Evolutionary conservation across 768 basidiomycete species (phyloP).

Genomic region (Tremella mesenterica): DNA sequence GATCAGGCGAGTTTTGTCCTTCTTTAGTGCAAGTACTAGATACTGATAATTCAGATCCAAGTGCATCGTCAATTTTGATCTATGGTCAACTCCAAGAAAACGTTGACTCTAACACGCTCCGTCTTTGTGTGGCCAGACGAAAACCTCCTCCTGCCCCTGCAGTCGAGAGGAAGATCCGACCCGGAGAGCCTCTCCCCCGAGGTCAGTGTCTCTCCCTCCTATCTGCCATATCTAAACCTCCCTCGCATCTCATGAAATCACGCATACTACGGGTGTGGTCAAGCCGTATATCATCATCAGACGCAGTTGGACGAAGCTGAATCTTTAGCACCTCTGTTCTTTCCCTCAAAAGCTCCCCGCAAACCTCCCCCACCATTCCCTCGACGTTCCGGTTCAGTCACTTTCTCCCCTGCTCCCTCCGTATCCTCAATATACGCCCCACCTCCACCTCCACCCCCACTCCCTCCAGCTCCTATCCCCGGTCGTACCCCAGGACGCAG

Average conservation of each 20-base stretch:
- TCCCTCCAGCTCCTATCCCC: slow-evolving; percentile 18
- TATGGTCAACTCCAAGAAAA: slow-evolving; percentile 27
- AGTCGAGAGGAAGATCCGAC: slow-evolving; percentile 22
- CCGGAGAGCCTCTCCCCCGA: slow-evolving; percentile 42
- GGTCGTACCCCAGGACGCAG: slow-evolving; percentile 35
- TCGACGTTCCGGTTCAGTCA: slow-evolving; percentile 8
- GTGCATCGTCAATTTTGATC: slow-evolving; percentile 45
- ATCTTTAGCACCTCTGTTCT: slow-evolving; percentile 28
- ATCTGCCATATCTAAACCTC: no score
- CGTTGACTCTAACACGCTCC: slow-evolving; percentile 7
- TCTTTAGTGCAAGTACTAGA: neutral
- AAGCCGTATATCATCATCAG: no score
- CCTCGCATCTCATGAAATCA: neutral
- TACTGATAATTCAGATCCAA: slow-evolving; percentile 14
- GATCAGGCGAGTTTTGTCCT: slow-evolving; percentile 17
- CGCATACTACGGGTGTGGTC: no score
- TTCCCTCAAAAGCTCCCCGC: slow-evolving; percentile 22
- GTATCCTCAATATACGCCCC: slow-evolving; percentile 27
- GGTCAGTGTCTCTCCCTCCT: slow-evolving; percentile 13
- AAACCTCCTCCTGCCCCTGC: slow-evolving; percentile 23
- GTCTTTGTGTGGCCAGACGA: slow-evolving; percentile 23
- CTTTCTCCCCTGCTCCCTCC: slow-evolving; percentile 23
- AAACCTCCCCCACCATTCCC: slow-evolving; percentile 27
- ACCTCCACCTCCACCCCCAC: slow-evolving; percentile 10
- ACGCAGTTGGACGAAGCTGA: no score